Conservation (phyloP, 805 yeast species). For the Diddensiella santjacobensis region DNA sequence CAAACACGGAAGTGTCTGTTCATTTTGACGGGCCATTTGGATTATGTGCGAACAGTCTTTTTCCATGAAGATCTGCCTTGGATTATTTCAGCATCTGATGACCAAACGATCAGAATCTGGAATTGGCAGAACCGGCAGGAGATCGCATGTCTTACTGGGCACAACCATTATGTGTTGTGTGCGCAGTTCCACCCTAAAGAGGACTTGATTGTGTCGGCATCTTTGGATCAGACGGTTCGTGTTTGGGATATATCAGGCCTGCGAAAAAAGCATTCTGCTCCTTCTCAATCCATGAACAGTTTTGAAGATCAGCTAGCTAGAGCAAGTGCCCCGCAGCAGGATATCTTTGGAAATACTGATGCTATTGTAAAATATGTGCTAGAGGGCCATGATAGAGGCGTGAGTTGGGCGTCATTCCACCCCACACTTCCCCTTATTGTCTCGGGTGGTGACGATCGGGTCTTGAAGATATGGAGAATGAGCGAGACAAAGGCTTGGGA, state of each 20-base stretch:
- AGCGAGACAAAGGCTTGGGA: conserved; percentile 98
- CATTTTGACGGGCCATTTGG: conserved; percentile 90
- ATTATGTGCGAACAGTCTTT: conserved; percentile 88
- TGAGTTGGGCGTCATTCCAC: conserved; percentile 97
- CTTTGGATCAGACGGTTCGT: conserved; percentile 96
- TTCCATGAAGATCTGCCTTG: conserved; percentile 97
- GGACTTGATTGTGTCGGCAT: conserved; percentile 91
- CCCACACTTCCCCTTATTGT: conserved; percentile 93
- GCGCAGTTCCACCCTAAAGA: conserved; percentile 97
- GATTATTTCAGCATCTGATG: conserved; percentile 95
- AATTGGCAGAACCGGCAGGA: conserved; percentile 99
- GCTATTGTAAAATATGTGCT: conserved; percentile 92
- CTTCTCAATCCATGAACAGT: conserved; percentile 29
- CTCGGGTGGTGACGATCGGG: conserved; percentile 93
- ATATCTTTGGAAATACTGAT: conserved; percentile 89
- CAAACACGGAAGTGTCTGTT: conserved; percentile 87
- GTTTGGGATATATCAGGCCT: conserved; percentile 98
- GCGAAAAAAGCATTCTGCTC: conserved; percentile 91
- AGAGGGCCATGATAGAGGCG: conserved; percentile 98
- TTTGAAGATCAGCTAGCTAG: conserved; percentile 46
- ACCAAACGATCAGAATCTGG: conserved; percentile 98
- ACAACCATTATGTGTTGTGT: conserved; percentile 96
- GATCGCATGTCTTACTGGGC: conserved; percentile 95
- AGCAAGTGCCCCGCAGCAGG: conserved; percentile 67
- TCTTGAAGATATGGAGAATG: conserved; percentile 96